These are phyloP conservation scores for Naganishia cerealis DNA, from an alignment of 1,284 basidiomycete genomes.

Conservation along the genomic window DNA sequence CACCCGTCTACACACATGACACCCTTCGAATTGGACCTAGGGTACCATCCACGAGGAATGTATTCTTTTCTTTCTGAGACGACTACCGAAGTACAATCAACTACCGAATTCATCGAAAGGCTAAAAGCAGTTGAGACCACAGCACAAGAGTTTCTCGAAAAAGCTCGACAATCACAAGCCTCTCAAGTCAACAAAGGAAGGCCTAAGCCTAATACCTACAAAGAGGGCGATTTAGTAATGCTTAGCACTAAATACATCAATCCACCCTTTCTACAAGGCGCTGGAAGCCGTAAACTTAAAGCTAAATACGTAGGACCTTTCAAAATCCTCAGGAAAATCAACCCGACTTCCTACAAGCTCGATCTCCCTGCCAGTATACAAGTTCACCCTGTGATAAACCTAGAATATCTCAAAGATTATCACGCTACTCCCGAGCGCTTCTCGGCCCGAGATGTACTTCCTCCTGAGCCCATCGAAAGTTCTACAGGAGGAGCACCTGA, in stretches of 20 bases:
- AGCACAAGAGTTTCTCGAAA: too few relatives aligned
- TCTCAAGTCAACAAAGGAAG: conserved; percentile 29
- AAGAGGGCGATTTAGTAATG: conserved; percentile 39
- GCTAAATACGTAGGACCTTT: conserved; percentile 15
- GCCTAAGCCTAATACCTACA: too few relatives aligned
- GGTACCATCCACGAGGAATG: conserved; percentile 60
- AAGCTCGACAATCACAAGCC: conserved; percentile 40
- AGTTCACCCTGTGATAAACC: conserved; percentile 20
- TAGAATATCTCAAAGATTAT: conserved; percentile 9
- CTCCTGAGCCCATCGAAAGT: conserved; percentile 6
- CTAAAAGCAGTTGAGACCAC: too few relatives aligned
- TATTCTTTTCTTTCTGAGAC: too few relatives aligned
- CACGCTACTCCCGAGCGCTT: background rate
- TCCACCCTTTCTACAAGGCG: background rate
- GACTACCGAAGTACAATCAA: too few relatives aligned
- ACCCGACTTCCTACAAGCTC: background rate
- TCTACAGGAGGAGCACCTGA: background rate
- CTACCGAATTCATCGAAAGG: too few relatives aligned
- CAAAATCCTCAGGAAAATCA: background rate
- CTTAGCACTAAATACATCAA: conserved; percentile 10
- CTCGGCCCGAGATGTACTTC: background rate
- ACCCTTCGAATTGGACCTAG: conserved; percentile 47
- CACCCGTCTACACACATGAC: too few relatives aligned
- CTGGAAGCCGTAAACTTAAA: conserved; percentile 1
- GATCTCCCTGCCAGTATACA: conserved; percentile 4